phyloP scores from a whole-genome alignment of 2,329 filamentous ascomycete genomes.

The Talaromyces sp. region DNA sequence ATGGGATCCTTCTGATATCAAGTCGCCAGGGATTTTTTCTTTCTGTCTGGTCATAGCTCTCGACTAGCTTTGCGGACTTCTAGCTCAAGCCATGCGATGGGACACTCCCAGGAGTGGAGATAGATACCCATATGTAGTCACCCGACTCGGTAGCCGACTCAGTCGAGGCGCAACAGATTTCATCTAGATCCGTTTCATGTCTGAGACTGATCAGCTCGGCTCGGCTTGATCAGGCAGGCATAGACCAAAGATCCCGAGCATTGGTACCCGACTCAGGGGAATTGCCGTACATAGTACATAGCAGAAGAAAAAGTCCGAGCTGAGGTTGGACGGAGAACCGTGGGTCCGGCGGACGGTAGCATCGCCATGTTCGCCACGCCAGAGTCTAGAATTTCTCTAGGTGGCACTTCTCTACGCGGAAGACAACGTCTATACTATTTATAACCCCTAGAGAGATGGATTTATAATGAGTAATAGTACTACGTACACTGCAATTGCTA shows the following conservation, averaged over 20 bases:
- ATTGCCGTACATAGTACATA: background rate
- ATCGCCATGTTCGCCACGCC: constrained; percentile 2
- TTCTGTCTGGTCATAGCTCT: background rate
- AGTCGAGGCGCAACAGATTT: no score
- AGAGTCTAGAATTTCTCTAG: background rate
- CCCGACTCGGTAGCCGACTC: background rate
- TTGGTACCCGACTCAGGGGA: background rate
- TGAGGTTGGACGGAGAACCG: background rate
- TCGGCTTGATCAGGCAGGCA: background rate
- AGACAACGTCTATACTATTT: background rate
- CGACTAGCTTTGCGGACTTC: background rate
- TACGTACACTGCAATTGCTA: background rate
- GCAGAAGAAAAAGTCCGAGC: background rate
- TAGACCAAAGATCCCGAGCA: background rate
- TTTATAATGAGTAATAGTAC: background rate
- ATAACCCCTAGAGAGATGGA: background rate
- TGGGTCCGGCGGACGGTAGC: background rate
- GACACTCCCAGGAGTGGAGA: background rate
- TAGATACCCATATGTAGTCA: background rate
- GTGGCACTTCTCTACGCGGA: background rate
- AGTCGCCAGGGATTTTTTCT: background rate
- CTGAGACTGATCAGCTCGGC: background rate
- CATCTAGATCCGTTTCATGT: background rate
- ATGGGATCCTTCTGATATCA: background rate
- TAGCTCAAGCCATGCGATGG: background rate